These are phyloP conservation scores for Parastagonospora nodorum DNA, from an alignment of 2,329 filamentous ascomycete species.

Conservation along the genomic window DNA sequence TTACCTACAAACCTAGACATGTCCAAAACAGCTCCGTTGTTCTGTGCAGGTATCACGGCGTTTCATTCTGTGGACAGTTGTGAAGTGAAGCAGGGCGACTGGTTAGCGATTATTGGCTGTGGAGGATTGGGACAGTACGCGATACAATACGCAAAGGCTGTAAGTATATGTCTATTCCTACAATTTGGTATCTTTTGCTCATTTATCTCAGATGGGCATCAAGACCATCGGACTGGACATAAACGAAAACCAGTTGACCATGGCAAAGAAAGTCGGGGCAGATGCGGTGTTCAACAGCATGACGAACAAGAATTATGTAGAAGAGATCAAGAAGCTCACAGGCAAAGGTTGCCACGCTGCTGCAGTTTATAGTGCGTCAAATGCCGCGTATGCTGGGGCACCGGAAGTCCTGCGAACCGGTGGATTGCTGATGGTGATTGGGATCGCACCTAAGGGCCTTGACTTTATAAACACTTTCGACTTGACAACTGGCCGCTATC, in stretches of 20 bases:
- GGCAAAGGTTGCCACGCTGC: slow-evolving; percentile 50
- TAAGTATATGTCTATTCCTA: slow-evolving; percentile 6
- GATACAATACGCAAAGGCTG: slow-evolving; percentile 54
- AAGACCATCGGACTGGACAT: slow-evolving; percentile 53
- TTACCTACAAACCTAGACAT: slow-evolving; percentile 47
- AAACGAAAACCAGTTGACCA: slow-evolving; percentile 49
- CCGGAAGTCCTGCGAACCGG: slow-evolving; percentile 45
- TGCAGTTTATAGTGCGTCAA: slow-evolving; percentile 49
- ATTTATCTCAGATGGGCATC: slow-evolving; percentile 43
- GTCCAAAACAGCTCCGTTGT: slow-evolving; percentile 49
- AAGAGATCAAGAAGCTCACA: slow-evolving; percentile 50
- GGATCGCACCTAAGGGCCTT: slow-evolving; percentile 47
- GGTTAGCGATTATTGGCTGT: slow-evolving; percentile 52
- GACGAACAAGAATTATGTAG: slow-evolving; percentile 44
- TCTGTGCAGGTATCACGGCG: slow-evolving; percentile 58
- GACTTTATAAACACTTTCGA: slow-evolving; percentile 47
- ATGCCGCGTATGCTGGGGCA: slow-evolving; percentile 46
- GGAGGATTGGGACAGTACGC: slow-evolving; percentile 55
- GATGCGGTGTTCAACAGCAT: slow-evolving; percentile 53
- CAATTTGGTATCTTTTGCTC: background rate
- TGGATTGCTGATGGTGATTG: slow-evolving; percentile 52
- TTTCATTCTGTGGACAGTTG: slow-evolving; percentile 40
- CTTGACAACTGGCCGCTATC: slow-evolving; percentile 48
- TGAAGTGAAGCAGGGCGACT: slow-evolving; percentile 40
- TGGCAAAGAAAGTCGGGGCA: slow-evolving; percentile 48